Evolutionary conservation across 2,329 filamentous ascomycete species (phyloP), one percentile per base, ranked within the genome.

Genomic region (Aspergillus persii): DNA sequence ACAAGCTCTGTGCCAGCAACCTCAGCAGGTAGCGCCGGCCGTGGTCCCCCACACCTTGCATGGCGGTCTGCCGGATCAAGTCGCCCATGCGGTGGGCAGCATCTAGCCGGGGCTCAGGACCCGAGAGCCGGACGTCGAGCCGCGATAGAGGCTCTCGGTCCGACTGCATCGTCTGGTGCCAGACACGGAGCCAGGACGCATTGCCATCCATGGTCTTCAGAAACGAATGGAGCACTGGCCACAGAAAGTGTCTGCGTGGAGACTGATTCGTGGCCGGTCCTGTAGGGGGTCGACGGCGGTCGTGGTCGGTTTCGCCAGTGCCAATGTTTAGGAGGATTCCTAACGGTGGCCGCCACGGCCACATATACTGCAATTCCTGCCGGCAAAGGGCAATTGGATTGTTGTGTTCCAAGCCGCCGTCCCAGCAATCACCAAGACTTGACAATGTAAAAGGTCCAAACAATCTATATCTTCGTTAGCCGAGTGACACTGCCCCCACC

Each of bases 1-100:
- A 54, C 52, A 54, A 30, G 26, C 52, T 54, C 29, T 54, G 52
- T 11, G 52, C 52, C 23, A 54, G 52, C 23, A 54, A 33, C 36
- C 52, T 18, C 27, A 54, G 26, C 15, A 54, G 33, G 33, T 36
- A 39, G 29, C 39, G 33, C 23, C 52, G 52, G 18, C 52, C 52
- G 12, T 33, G 30, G 18, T 54, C 52, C 8, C 52, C 52, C 11
- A 54, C 33, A 8, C 52, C 18, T 26, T 54, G 52, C 33, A 26
- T 18, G 18, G 18, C 18, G 26, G 52, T 29, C 33, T 54, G 52
- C 52, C 46, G 52, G 39, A 54, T 44, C 9, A 54, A 33, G 26
- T 54, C 52, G 26, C 39, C 36, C 36, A 54, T 54, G 15, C 33
- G 36, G 18, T 54, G 29, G 29, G 31, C 52, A 27, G 52, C 52